Evolutionary conservation across 2,329 filamentous ascomycete genomes (phyloP).

Genomic region (Grosmannia penicillata): DNA sequence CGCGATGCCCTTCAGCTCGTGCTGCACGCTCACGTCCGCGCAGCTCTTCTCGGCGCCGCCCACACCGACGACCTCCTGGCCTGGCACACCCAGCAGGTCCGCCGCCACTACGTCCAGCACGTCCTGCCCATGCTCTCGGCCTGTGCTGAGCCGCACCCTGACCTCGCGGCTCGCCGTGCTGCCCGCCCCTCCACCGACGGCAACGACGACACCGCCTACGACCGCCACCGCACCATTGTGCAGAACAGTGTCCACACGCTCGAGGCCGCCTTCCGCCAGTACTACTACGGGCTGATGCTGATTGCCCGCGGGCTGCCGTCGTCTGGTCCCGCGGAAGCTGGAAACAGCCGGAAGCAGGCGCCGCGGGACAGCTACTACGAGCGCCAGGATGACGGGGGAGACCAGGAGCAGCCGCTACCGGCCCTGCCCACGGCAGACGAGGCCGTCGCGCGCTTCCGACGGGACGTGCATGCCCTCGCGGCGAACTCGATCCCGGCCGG

Average conservation of each 20-base stretch:
- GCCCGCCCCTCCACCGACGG: no score
- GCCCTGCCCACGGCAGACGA: conserved; percentile 9
- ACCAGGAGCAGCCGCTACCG: not conserved
- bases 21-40: conserved; percentile 30
- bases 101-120: conserved; percentile 44
- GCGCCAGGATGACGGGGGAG: no score
- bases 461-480: conserved; percentile 50
- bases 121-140: conserved; percentile 40
- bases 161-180: no score
- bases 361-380: no score
- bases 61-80: conserved; percentile 40
- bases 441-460: conserved; percentile 32
- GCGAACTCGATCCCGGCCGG: conserved; percentile 44
- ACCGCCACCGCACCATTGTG: conserved; percentile 30
- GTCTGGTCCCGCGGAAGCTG: conserved; percentile 2
- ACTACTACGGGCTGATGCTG: conserved; percentile 37
- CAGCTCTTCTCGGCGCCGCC: conserved; percentile 30
- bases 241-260: conserved; percentile 37
- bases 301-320: conserved; percentile 31
- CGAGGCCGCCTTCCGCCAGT: conserved; percentile 43
- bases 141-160: conserved; percentile 21
- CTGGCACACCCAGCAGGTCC: conserved; percentile 48
- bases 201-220: conserved; percentile 13
- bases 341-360: no score
- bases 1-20: conserved; percentile 37